Evolutionary conservation across 2,329 filamentous ascomycete species (phyloP), one percentile per base, ranked within the genome.

Genomic region (Calycina herbarum): DNA sequence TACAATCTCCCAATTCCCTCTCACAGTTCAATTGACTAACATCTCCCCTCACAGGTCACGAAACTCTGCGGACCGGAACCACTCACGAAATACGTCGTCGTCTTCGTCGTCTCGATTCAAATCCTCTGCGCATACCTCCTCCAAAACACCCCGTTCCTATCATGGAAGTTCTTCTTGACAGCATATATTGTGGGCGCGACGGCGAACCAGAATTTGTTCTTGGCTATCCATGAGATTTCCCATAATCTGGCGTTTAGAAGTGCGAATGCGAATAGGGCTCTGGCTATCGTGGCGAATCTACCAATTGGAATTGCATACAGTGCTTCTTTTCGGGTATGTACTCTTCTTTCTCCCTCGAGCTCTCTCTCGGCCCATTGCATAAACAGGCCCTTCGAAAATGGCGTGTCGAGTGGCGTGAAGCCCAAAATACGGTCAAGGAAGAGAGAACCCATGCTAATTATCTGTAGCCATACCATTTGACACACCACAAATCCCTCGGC

Each of bases 141-240:
- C 33, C 88, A 88, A 68, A 82, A 93, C 75, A 91, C 90, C 1
- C 80, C 93, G 17, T 88, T 98, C 76, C 85, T 94, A 73, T 95
- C 92, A 66, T 91, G 88, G 85, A 87, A 84, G 70, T 97, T 96
- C 82, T 89, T 96, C 83, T 83, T 89, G 64, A 91, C 93, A 0
- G 93, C 92, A 69, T 99, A 99, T 79, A 81, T 97, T 63, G 84
- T 99, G 68, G 95, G 95, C 65, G 95, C 95, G 35, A 98, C 95
- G 0, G 89, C 94, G 63, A 99, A 98, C 83, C 95, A 99, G 83
- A 99, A 99, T 79, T 86, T 98, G 61, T 99, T 99, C 82, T 88
- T 99, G 54, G 93, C 95, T 66, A 99, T 99, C 76, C 95, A 99
- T 81, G 95, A 99, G 80, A 98, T 99, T 78, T 96, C 93, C 17